These are phyloP conservation scores for Didymella lethalis DNA, from an alignment of 2,329 filamentous ascomycete genomes.

Conservation along the genomic window DNA sequence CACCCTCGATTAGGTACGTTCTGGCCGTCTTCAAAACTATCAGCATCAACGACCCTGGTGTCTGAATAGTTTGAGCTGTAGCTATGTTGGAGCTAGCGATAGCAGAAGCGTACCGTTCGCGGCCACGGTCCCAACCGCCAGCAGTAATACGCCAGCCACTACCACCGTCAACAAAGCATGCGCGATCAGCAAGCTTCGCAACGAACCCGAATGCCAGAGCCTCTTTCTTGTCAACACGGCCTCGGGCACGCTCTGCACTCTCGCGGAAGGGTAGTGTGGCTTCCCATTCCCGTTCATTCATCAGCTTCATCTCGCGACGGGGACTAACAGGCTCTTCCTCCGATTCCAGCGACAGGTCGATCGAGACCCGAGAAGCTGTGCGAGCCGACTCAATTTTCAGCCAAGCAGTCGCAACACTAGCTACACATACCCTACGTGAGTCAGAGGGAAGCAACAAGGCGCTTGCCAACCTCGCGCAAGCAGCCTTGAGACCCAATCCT, in stretches of 20 bases:
- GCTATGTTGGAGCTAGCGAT: conserved; percentile 17
- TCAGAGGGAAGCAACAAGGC: neutral
- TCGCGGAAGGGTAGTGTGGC: neutral
- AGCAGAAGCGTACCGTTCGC: conserved; percentile 17
- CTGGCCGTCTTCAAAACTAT: no score
- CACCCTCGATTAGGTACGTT: neutral
- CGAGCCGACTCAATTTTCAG: neutral
- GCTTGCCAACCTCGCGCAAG: neutral
- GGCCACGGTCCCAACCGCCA: neutral
- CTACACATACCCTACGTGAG: neutral
- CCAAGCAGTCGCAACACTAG: neutral
- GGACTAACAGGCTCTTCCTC: neutral
- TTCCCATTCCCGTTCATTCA: conserved; percentile 1
- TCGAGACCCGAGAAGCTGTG: neutral
- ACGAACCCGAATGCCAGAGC: neutral
- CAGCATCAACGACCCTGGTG: conserved; percentile 2
- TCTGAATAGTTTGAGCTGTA: no score
- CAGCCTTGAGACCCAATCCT: neutral
- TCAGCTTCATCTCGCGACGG: neutral
- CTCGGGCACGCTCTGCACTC: neutral
- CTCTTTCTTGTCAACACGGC: neutral
- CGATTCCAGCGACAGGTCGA: neutral
- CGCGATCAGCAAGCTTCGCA: neutral
- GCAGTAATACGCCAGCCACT: neutral
- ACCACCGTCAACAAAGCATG: neutral